A percentile compares a stretch with the other conserved stretches of the same genome.
Conservation (phyloP, 176 grass and related monocot species). For the Ampelocalamus luodianensis region DNA sequence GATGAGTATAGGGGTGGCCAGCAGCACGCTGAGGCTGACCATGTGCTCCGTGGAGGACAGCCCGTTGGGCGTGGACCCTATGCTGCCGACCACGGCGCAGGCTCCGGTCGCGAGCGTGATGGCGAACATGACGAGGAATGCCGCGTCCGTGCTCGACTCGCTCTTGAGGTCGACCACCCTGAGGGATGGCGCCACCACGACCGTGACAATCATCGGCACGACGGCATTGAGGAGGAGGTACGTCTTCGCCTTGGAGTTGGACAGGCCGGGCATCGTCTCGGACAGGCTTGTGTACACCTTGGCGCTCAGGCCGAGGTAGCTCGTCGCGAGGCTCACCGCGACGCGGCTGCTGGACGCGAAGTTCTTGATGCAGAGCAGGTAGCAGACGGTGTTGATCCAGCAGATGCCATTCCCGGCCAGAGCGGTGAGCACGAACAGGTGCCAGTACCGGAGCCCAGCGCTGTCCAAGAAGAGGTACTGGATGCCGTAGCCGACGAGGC, state of each 20-base stretch:
- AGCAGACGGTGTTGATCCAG: constrained; percentile 99
- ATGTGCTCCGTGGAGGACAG: constrained; percentile 67
- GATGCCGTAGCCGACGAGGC: constrained; percentile 81
- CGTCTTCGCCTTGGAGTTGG: constrained; percentile 51
- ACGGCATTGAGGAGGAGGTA: constrained; percentile 94
- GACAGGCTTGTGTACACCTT: constrained; percentile 82
- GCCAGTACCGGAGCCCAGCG: constrained; percentile 61
- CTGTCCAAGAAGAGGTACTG: constrained; percentile 90
- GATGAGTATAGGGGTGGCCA: constrained; percentile 65
- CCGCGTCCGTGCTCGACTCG: constrained; percentile 27
- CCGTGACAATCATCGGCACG: constrained; percentile 69
- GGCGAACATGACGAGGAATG: constrained; percentile 81
- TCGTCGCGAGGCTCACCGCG: constrained; percentile 77
- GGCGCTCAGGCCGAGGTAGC: constrained; percentile 96
- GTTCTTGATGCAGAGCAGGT: constrained; percentile 94
- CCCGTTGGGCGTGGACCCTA: constrained; percentile 59
- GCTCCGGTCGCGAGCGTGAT: constrained; percentile 86
- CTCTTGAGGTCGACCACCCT: constrained; percentile 52
- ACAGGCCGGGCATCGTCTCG: constrained; percentile 43
- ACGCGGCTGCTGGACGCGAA: constrained; percentile 73
- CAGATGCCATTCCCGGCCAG: constrained; percentile 95
- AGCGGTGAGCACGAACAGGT: constrained; percentile 85
- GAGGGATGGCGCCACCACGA: constrained; percentile 68
- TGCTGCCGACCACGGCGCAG: constrained; percentile 77
- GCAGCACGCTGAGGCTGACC: constrained; percentile 66